These are phyloP conservation scores for Botryotinia convoluta DNA, from an alignment of 2,329 filamentous ascomycete species.

Conservation along the genomic window DNA sequence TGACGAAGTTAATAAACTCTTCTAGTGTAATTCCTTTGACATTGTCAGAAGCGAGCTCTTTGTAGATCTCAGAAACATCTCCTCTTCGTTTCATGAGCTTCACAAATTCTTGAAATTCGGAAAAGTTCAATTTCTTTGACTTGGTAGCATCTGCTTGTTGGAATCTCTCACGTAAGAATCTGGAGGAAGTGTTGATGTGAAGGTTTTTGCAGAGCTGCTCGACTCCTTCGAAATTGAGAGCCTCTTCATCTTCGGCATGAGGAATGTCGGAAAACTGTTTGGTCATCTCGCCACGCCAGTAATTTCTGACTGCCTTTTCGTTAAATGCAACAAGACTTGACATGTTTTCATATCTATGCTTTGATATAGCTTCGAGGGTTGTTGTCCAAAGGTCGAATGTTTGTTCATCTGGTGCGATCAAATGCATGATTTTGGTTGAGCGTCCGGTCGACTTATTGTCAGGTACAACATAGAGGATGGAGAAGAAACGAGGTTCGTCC, in stretches of 20 bases:
- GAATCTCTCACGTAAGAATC: conserved; percentile 72
- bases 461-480: conserved; percentile 79
- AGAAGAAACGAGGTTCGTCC: conserved; percentile 76
- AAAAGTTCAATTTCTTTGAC: conserved; percentile 68
- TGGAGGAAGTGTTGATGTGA: conserved; percentile 84
- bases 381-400: conserved; percentile 77
- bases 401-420: conserved; percentile 73
- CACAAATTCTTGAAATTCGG: conserved; percentile 82
- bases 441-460: conserved; percentile 68
- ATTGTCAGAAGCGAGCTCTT: conserved; percentile 54
- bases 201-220: conserved; percentile 83
- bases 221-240: conserved; percentile 74
- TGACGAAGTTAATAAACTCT: conserved; percentile 76
- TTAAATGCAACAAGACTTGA: conserved; percentile 82
- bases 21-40: conserved; percentile 64
- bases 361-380: conserved; percentile 79
- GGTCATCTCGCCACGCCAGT: conserved; percentile 84
- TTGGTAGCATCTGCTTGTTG: conserved; percentile 64
- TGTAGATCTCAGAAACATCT: conserved; percentile 75
- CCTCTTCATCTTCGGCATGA: conserved; percentile 58
- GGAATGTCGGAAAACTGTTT: conserved; percentile 58
- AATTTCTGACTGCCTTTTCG: conserved; percentile 74
- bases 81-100: conserved; percentile 77
- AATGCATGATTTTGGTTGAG: conserved; percentile 74
- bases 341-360: conserved; percentile 87